A percentile compares a stretch with the other conserved stretches of the same genome.
Conservation (phyloP, 108 stramenopile species). For the Nitzschia palea region DNA sequence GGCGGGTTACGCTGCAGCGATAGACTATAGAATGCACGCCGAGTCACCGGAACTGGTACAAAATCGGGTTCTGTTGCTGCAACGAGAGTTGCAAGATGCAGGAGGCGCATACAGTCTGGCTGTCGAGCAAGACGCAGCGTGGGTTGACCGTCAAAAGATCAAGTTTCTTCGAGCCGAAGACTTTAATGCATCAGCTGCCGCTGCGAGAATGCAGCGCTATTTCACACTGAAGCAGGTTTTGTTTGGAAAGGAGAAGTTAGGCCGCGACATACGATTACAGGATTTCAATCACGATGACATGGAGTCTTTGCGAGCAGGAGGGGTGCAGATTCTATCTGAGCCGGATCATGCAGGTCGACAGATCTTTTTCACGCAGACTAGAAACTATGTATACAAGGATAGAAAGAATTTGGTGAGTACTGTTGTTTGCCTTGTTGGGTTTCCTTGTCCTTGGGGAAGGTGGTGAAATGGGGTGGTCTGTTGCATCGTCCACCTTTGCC, state of each 20-base stretch:
- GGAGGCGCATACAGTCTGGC: neutral
- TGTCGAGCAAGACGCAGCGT: neutral
- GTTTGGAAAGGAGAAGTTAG: conserved; percentile 2
- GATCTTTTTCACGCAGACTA: neutral
- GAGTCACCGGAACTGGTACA: neutral
- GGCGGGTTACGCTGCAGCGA: conserved; percentile 2
- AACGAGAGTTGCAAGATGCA: neutral
- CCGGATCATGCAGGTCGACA: conserved; percentile 8
- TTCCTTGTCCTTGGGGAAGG: neutral
- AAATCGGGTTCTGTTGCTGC: neutral
- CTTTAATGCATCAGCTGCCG: conserved; percentile 13
- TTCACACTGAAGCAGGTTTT: conserved; percentile 1
- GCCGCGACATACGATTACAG: neutral
- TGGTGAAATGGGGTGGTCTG: neutral
- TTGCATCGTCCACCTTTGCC: neutral
- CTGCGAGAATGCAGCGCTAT: neutral
- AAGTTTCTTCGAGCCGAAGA: conserved; percentile 12
- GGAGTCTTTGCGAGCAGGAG: conserved; percentile 3
- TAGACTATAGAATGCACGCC: neutral
- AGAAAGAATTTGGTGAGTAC: conserved; percentile 4
- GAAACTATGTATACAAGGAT: conserved; percentile 6
- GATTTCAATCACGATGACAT: conserved; percentile 6
- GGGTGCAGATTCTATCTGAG: neutral
- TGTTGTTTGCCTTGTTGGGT: neutral
- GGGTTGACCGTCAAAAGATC: neutral